phyloP scores from a whole-genome alignment of 805 yeast species.

The Myxozyma neglecta region DNA sequence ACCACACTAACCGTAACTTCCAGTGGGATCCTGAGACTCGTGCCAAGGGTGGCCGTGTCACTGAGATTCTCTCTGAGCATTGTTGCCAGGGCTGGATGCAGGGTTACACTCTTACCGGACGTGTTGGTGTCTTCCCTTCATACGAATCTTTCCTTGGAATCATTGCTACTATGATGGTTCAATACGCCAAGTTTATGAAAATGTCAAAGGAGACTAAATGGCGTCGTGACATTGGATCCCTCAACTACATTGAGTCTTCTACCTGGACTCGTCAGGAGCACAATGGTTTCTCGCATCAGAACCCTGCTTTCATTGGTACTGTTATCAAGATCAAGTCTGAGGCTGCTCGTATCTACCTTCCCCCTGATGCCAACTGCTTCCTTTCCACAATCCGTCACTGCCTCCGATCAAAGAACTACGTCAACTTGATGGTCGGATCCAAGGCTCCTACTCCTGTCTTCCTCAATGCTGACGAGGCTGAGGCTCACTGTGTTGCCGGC shows the following conservation, averaged over 20 bases:
- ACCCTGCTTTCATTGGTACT: constrained; percentile 31
- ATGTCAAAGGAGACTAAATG: constrained; percentile 30
- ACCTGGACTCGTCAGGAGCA: constrained; percentile 35
- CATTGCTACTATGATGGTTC: constrained; percentile 32
- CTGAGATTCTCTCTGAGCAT: constrained; percentile 32
- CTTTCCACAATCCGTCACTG: constrained; percentile 29
- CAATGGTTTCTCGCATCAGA: constrained; percentile 34
- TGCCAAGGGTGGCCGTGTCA: constrained; percentile 31
- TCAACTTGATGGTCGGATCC: constrained; percentile 32
- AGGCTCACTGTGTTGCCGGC: constrained; percentile 32
- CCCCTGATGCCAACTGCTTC: constrained; percentile 34
- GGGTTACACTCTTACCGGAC: constrained; percentile 33
- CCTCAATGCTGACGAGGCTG: constrained; percentile 31
- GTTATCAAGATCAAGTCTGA: constrained; percentile 31
- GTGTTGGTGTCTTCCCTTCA: constrained; percentile 32
- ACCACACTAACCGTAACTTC: constrained; percentile 27
- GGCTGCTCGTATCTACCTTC: constrained; percentile 32
- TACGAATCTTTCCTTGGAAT: constrained; percentile 33
- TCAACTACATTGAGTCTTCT: constrained; percentile 31
- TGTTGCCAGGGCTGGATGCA: constrained; percentile 34
- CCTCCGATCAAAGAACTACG: constrained; percentile 24
- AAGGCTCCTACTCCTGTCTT: constrained; percentile 29
- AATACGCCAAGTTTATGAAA: constrained; percentile 32
- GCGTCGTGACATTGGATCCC: constrained; percentile 29
- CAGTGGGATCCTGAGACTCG: constrained; percentile 30